Evolutionary conservation across 805 yeast genomes (phyloP), one percentile per base, ranked within the genome.

Genomic region (Kodamaea laetipori): DNA sequence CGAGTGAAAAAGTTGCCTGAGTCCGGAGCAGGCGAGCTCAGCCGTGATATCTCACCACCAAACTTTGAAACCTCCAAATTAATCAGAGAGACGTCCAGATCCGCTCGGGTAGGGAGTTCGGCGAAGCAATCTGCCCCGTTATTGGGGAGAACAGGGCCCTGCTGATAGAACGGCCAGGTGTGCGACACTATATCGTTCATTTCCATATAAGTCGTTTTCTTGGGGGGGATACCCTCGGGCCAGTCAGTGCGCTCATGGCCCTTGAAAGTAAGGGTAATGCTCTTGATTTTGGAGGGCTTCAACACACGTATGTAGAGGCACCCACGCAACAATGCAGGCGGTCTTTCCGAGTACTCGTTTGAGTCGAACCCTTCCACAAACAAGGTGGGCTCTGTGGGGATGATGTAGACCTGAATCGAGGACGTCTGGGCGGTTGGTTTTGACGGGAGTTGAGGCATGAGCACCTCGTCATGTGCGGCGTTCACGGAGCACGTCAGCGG

Each of bases 211-310:
- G 81, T 85, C 12, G 71, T 70, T 51, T 82, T 81, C 58, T 85
- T 87, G 0, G 97, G 97, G 0, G 98, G 98, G 13, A 92, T 90
- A 2, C 99, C 99, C 57, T 94, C 97, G 2, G 97, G 97, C 97
- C 97, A 90, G 48, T 90, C 96, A 0, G 97, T 90, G 51, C 86
- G 74, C 27, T 86, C 77, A 1, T 62, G 58, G 1, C 97, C 97
- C 41, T 74, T 73, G 53, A 90, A 80, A 1, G 73, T 68, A 37
- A 90, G 68, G 4, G 67, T 60, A 9, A 90, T 78, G 13, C 77
- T 60, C 61, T 85, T 87, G 47, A 90, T 68, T 58, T 82, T 86
- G 21, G 83, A 73, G 0, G 92, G 83, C 55, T 88, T 89, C 36
- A 81, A 54, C 4, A 90, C 76, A 38, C 90, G 72, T 2, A 90